phyloP scores from a whole-genome alignment of 2,329 filamentous ascomycete species.

The Ophiostoma tasmaniense region DNA sequence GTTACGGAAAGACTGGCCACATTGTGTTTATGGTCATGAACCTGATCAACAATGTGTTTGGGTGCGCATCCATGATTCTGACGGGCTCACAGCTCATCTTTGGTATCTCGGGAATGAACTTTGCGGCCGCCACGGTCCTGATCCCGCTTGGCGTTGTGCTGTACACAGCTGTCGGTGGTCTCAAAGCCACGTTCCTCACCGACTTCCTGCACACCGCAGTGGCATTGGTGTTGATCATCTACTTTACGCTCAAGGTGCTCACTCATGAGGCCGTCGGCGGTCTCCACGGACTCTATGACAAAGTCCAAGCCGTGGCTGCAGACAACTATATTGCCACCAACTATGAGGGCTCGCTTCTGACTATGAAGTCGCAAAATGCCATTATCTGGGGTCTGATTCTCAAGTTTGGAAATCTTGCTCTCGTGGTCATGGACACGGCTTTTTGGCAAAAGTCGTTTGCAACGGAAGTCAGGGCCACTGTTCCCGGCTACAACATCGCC shows the following conservation, averaged over 20 bases:
- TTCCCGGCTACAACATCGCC: conserved; percentile 29
- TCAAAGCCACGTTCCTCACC: conserved; percentile 34
- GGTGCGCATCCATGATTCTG: conserved; percentile 32
- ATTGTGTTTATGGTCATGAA: conserved; percentile 33
- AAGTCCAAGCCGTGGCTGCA: conserved; percentile 28
- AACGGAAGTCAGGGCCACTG: conserved; percentile 30
- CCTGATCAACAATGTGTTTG: conserved; percentile 34
- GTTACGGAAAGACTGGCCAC: conserved; percentile 32
- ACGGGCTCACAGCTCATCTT: conserved; percentile 32
- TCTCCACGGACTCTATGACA: conserved; percentile 30
- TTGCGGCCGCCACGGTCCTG: conserved; percentile 34
- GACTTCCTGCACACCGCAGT: conserved; percentile 36
- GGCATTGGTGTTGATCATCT: conserved; percentile 31
- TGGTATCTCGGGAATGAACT: conserved; percentile 34
- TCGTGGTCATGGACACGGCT: conserved; percentile 43
- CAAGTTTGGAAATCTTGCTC: conserved; percentile 41
- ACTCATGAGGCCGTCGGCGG: conserved; percentile 29
- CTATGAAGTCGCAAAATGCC: conserved; percentile 30
- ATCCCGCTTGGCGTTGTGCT: conserved; percentile 33
- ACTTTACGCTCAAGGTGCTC: conserved; percentile 29
- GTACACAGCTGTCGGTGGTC: conserved; percentile 33
- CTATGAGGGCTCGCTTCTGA: conserved; percentile 31
- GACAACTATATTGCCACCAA: conserved; percentile 28
- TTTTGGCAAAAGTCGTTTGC: conserved; percentile 45
- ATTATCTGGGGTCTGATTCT: conserved; percentile 37